Percentiles rank a stretch among this genome's conserved stretches.
Evolutionary conservation across 1,139 yeast species (phyloP).

Genomic region (Saccharomyces hybrid): DNA sequence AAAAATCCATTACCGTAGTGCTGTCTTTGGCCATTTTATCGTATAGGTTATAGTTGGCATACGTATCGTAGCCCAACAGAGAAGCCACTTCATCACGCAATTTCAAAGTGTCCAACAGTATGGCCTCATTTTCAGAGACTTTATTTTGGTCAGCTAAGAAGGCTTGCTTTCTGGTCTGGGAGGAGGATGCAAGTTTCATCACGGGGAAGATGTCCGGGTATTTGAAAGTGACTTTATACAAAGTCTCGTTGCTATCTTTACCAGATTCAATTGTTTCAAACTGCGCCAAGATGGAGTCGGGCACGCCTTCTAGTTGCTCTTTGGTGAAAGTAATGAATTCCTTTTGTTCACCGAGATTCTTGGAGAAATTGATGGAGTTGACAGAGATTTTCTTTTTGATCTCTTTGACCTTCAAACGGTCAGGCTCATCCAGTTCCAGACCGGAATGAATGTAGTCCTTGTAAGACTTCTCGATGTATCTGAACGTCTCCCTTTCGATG

Average conservation of each 20-base stretch:
- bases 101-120: conserved; percentile 52
- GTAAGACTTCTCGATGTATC: conserved; percentile 50
- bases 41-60: conserved; percentile 62
- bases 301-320: conserved; percentile 68
- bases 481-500: conserved; percentile 48
- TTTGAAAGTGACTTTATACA: conserved; percentile 65
- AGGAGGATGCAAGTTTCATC: conserved; percentile 56
- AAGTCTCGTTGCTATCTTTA: conserved; percentile 34
- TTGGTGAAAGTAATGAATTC: conserved; percentile 50
- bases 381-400: conserved; percentile 53
- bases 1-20: conserved; percentile 49
- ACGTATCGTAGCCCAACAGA: conserved; percentile 56
- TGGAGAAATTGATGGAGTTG: conserved; percentile 49
- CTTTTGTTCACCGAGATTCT: conserved; percentile 64
- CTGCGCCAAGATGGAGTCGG: conserved; percentile 50
- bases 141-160: conserved; percentile 61
- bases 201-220: conserved; percentile 75
- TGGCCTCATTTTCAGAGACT: conserved; percentile 50
- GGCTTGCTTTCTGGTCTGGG: conserved; percentile 59
- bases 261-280: conserved; percentile 41
- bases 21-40: conserved; percentile 73
- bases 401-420: conserved; percentile 48
- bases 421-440: conserved; percentile 42
- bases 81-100: conserved; percentile 56
- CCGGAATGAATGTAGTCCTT: conserved; percentile 58